Evolutionary conservation across 2,329 filamentous ascomycete genomes (phyloP).

Genomic region (Fusarium albidum): DNA sequence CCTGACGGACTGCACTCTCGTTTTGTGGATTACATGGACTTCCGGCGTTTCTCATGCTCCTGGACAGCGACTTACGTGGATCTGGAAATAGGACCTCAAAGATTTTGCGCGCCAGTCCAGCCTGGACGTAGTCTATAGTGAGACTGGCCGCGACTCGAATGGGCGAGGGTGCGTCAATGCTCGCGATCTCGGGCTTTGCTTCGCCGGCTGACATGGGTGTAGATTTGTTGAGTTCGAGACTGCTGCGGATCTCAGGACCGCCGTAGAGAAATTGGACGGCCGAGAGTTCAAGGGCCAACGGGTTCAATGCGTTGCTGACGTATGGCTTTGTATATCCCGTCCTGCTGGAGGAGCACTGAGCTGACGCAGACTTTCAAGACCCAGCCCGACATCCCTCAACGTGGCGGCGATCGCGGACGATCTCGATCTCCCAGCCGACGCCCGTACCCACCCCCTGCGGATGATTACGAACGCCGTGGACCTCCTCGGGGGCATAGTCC

Average conservation of each 20-base stretch:
- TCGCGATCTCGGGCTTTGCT: background rate
- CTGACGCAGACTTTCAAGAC: constrained; percentile 60
- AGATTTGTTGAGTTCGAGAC: constrained; percentile 99
- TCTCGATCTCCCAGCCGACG: constrained; percentile 77
- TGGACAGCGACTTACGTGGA: constrained; percentile 81
- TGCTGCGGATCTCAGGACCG: constrained; percentile 84
- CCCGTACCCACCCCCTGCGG: constrained; percentile 73
- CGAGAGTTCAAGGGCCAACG: constrained; percentile 91
- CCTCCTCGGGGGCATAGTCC: constrained; percentile 85
- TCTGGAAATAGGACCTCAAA: constrained; percentile 95
- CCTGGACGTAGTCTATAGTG: constrained; percentile 97
- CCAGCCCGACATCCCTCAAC: constrained; percentile 77
- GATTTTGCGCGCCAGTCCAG: constrained; percentile 98
- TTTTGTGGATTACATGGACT: constrained; percentile 48
- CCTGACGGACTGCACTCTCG: constrained; percentile 50
- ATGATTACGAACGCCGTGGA: constrained; percentile 86
- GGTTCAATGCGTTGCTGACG: constrained; percentile 88
- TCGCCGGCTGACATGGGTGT: constrained; percentile 29
- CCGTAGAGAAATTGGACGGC: constrained; percentile 93
- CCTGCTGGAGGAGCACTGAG: background rate
- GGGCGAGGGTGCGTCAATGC: constrained; percentile 79
- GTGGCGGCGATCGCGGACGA: constrained; percentile 75
- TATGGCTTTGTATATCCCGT: constrained; percentile 48
- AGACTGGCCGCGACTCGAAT: constrained; percentile 70
- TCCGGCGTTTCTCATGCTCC: constrained; percentile 48